Evolutionary conservation across 139 green algal genomes (phyloP), one percentile per base, ranked within the genome.

Genomic region (Helicosporidium sp.): DNA sequence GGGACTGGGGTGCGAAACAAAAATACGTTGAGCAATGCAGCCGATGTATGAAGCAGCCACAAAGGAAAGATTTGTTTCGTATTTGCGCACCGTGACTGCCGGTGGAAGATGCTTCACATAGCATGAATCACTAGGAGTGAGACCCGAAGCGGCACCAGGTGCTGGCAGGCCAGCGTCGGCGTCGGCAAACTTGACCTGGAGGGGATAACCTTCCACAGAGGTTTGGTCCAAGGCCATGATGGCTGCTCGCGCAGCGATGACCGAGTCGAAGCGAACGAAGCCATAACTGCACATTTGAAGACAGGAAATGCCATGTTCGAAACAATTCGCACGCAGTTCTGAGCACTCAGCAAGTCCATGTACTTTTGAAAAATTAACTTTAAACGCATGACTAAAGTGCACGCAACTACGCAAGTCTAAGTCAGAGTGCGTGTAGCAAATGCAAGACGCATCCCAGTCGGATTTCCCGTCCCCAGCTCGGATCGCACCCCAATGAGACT

Each of bases 181-280:
- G 23, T 68, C 60, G 8, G 60, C 60, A 62, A 68, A 62, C 35
- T 68, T 68, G n/a, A 68, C 60, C 36, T 62, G 54, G 46, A 68
- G 60, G 16, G 41, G 58, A 23, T 68, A 53, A 17, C 60, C 60
- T 24, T 53, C 31, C 28, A 62, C 43, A 2, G 45, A 49, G 15
- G 40, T 58, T 31, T 42, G 48, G 33, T 68, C 52, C 22, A 68
- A 42, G 5, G 41, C 13, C 22, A 15, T 17, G 19, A 68, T 62
- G 23, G 60, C 60, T 15, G 41, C 41, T 41, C 62, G 46, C 23
- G 60, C 60, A n/a, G 58, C 53, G 0, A 5, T 13, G 12, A 57
- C 27, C 2, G 7, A 7, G n/a, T 44, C 24, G 45, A 50, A 68
- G 12, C 60, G 53, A 8, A 68, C 60, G 48, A 68, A 68, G 17